Base-by-base conservation (phyloP, 192 early-diverging fungal genomes). In the Podila epicladia region DNA sequence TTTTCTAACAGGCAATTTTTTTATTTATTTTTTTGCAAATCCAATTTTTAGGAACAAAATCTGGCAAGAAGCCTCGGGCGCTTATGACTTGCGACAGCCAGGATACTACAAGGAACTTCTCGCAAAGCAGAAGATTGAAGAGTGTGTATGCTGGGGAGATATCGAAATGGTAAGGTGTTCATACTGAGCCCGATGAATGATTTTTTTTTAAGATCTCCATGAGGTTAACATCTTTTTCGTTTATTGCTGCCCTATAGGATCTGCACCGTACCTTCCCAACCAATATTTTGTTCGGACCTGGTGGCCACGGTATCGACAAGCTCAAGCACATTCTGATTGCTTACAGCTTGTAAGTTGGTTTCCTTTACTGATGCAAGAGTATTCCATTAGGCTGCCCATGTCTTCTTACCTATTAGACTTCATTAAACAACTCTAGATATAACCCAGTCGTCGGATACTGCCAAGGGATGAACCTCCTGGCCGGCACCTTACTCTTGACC, bases 391-490 rank as follows among this genome's bases (percentile, higher is more conserved):
- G 12, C 41, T 2, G 12, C 2, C 0, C 2, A 45, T 9, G 4
- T 62, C 28, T 29, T 62, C 60, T 17, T n/a, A 32, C 60, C 49
- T 60, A 1, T 19, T 11, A 0, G 13, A 1, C 49, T 17, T 59
- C 17, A 2, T 35, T 13, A 45, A 12, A n/a, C 12, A 22, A 19
- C 6, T 28, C 15, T 35, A 80, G 77, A 1, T 71, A 80, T 17
- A 82, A 83, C 59, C 87, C 88, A 0, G 73, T 61, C 9, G 72
- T 83, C 29, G 88, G 88, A 26, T 89, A 89, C 68, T 89, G 88
- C 61, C 88, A 89, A 72, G 88, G 88, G 59, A 89, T 89, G 88
- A 84, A 89, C 59, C 83, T 85, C 58, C 79, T 89, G 20, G 87
- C 87, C 17, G 75, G 75, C 57, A 87, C 85, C 7, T 67, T 89